Evolutionary conservation across 495 filamentous ascomycete species (phyloP).

Genomic region (Penicillium roqueforti): DNA sequence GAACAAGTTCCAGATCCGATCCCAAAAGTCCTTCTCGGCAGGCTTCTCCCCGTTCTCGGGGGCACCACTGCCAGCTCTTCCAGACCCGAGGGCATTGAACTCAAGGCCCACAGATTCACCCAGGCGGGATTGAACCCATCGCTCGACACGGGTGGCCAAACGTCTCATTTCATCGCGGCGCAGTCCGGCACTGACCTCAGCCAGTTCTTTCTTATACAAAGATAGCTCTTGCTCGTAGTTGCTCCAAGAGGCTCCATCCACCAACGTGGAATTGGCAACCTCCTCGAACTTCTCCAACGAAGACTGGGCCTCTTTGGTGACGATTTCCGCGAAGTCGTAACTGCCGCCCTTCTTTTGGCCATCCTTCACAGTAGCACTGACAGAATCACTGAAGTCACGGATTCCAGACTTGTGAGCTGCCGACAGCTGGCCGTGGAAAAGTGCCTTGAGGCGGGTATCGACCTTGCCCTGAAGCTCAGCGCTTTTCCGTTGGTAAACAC

Average conservation of each 20-base stretch:
- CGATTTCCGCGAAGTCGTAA: slow-evolving; percentile 95
- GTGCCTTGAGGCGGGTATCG: slow-evolving; percentile 76
- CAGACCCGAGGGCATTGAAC: slow-evolving; percentile 90
- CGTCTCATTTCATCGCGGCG: slow-evolving; percentile 94
- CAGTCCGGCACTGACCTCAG: slow-evolving; percentile 75
- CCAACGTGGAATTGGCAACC: slow-evolving; percentile 66
- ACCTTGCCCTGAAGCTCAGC: slow-evolving; percentile 81
- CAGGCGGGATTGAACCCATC: slow-evolving; percentile 84
- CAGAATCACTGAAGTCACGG: slow-evolving; percentile 79
- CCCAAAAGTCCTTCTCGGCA: slow-evolving; percentile 84
- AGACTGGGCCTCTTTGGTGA: slow-evolving; percentile 72
- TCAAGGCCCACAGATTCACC: slow-evolving; percentile 85
- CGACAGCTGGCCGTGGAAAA: slow-evolving; percentile 81
- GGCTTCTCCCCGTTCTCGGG: slow-evolving; percentile 74
- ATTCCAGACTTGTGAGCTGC: slow-evolving; percentile 90
- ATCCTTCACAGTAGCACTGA: slow-evolving; percentile 73
- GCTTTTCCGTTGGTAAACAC: slow-evolving; percentile 80
- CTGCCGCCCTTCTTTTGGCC: slow-evolving; percentile 84
- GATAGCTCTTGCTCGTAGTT: slow-evolving; percentile 62
- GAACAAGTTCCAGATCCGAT: slow-evolving; percentile 89
- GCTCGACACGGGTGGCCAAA: slow-evolving; percentile 81
- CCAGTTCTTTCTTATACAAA: slow-evolving; percentile 72
- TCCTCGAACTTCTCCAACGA: slow-evolving; percentile 71
- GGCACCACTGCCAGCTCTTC: slow-evolving; percentile 72
- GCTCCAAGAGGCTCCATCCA: slow-evolving; percentile 78